Conservation (phyloP, 257 asterid species). For the Nyctanthes arbortristis region DNA sequence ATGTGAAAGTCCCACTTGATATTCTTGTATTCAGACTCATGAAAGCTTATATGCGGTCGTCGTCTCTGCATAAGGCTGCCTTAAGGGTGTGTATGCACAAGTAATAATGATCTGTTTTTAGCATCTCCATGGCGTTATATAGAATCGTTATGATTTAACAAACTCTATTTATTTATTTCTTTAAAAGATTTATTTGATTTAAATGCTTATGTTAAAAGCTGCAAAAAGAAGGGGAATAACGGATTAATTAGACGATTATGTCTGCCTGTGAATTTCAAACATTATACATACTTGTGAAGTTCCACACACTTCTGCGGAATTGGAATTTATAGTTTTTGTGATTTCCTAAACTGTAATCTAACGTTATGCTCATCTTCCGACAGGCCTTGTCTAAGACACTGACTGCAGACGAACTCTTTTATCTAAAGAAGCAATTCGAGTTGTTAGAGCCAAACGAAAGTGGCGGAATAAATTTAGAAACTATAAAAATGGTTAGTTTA, state of each 20-base stretch:
- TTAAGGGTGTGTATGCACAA: constrained; percentile 51
- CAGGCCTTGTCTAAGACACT: constrained; percentile 43
- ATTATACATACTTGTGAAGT: too few relatives aligned
- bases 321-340: not conserved
- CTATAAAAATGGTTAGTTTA: constrained; percentile 31
- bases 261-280: too few relatives aligned
- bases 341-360: not conserved
- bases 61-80: constrained; percentile 73
- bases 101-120: not conserved
- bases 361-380: not conserved
- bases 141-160: not conserved
- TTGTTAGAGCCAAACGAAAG: constrained; percentile 33
- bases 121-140: not conserved
- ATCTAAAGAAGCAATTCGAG: constrained; percentile 33
- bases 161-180: not conserved
- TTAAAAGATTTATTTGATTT: not conserved
- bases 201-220: not conserved
- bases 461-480: constrained; percentile 38
- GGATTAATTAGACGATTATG: too few relatives aligned
- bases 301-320: not conserved
- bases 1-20: constrained; percentile 45
- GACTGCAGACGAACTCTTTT: constrained; percentile 31
- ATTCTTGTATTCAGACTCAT: constrained; percentile 50
- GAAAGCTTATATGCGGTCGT: constrained; percentile 67
- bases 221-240: too few relatives aligned